phyloP scores from a whole-genome alignment of 306 rosid genomes.

The Lathyrus tuberosus region DNA sequence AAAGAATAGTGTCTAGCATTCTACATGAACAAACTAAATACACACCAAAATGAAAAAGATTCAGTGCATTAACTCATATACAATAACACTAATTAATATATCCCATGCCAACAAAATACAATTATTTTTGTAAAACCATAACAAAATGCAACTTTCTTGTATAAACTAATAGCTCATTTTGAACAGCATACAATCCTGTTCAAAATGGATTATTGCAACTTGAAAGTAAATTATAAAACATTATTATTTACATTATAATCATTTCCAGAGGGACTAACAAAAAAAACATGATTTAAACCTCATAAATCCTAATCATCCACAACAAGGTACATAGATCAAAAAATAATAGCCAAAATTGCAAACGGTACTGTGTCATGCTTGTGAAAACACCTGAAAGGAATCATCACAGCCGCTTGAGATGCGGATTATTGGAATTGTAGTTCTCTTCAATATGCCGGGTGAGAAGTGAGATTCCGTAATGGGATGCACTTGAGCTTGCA shows the following conservation, averaged over 20 bases:
- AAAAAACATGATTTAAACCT: background rate
- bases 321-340: constrained; percentile 6
- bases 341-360: constrained; percentile 47
- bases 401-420: constrained; percentile 52
- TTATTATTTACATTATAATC: constrained; percentile 31
- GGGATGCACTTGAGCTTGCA: constrained; percentile 91
- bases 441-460: constrained; percentile 82
- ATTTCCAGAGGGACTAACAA: constrained; percentile 13
- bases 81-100: too few species aligned
- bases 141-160: too few species aligned
- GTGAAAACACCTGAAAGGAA: constrained; percentile 43
- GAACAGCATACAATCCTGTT: background rate
- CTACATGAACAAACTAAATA: too few species aligned
- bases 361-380: constrained; percentile 32
- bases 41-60: too few species aligned
- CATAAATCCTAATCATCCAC: constrained; percentile 29
- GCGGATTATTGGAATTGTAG: constrained; percentile 49
- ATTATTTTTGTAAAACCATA: too few species aligned
- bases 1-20: too few species aligned
- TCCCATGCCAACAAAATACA: too few species aligned
- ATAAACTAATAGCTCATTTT: too few species aligned
- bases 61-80: too few species aligned
- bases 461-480: constrained; percentile 86
- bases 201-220: background rate
- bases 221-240: background rate